Percentiles rank a stretch among this genome's conserved stretches.
phyloP scores from a whole-genome alignment of 306 rosid species.

The Pueraria montana region DNA sequence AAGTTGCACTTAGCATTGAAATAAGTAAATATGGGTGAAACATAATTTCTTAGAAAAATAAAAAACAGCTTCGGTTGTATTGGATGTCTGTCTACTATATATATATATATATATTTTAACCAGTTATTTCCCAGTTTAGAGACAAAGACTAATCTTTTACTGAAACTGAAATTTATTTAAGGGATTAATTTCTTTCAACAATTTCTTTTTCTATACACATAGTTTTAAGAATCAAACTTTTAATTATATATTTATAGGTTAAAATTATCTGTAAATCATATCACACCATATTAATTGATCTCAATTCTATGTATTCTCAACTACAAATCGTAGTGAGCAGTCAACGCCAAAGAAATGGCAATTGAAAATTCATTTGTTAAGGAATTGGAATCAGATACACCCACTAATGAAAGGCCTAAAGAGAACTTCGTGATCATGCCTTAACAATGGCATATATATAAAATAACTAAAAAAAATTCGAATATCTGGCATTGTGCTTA shows the following conservation, averaged over 20 bases:
- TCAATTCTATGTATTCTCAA: no score
- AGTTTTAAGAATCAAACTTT: no score
- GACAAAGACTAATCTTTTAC: no score
- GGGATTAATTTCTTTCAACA: no score
- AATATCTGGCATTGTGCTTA: slow-evolving; percentile 42
- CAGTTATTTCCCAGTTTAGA: no score
- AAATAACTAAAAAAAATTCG: slow-evolving; percentile 27
- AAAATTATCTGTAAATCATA: no score
- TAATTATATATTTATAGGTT: no score
- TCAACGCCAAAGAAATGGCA: not conserved
- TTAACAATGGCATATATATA: slow-evolving; percentile 20
- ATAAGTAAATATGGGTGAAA: not conserved
- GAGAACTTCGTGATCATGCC: slow-evolving; percentile 46
- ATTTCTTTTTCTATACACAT: no score
- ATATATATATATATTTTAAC: no score
- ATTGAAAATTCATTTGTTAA: slow-evolving; percentile 9
- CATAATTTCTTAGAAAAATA: not conserved
- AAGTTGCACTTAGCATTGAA: not conserved
- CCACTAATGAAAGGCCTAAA: slow-evolving; percentile 46
- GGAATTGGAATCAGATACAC: slow-evolving; percentile 55
- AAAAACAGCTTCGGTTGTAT: not conserved
- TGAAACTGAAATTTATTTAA: no score
- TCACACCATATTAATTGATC: no score
- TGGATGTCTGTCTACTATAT: no score
- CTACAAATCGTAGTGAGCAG: slow-evolving; percentile 2